Evolutionary conservation across 176 grass and related monocot species (phyloP).

Genomic region (Eragrostis curvula): DNA sequence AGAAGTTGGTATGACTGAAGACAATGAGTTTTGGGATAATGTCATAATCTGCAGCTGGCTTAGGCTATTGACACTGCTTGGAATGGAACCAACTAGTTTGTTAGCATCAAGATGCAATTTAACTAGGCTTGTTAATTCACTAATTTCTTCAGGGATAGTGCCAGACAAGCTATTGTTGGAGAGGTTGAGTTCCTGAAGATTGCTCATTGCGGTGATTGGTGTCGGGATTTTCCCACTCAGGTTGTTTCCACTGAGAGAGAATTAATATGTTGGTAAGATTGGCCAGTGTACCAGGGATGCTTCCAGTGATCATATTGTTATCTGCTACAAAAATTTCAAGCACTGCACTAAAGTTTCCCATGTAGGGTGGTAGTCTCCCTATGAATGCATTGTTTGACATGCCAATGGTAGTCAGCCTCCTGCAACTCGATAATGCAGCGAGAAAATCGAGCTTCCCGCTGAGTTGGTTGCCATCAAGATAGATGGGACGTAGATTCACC

Average conservation of each 20-base stretch:
- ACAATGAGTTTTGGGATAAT: constrained; percentile 39
- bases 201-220: constrained; percentile 19
- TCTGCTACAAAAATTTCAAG: constrained; percentile 1
- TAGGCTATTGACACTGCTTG: constrained; percentile 23
- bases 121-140: constrained; percentile 33
- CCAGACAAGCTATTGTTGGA: constrained; percentile 43
- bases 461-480: constrained; percentile 21
- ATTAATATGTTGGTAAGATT: constrained; percentile 34
- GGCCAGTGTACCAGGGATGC: constrained; percentile 36
- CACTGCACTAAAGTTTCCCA: constrained; percentile 25
- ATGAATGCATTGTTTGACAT: constrained; percentile 24
- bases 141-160: constrained; percentile 38
- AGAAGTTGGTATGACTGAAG: constrained; percentile 43
- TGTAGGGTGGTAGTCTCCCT: constrained; percentile 27
- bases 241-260: constrained; percentile 43
- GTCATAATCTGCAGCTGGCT: constrained; percentile 38
- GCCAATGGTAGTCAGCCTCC: neutral
- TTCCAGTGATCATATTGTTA: constrained; percentile 34
- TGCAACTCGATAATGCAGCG: constrained; percentile 29
- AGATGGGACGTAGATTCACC: constrained; percentile 19
- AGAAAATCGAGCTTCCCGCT: constrained; percentile 45
- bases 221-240: constrained; percentile 41
- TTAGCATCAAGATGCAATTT: constrained; percentile 38
- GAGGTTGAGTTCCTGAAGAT: constrained; percentile 45
- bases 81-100: constrained; percentile 38